phyloP scores from a whole-genome alignment of 148 eudicot species.

The Silene uniflora region DNA sequence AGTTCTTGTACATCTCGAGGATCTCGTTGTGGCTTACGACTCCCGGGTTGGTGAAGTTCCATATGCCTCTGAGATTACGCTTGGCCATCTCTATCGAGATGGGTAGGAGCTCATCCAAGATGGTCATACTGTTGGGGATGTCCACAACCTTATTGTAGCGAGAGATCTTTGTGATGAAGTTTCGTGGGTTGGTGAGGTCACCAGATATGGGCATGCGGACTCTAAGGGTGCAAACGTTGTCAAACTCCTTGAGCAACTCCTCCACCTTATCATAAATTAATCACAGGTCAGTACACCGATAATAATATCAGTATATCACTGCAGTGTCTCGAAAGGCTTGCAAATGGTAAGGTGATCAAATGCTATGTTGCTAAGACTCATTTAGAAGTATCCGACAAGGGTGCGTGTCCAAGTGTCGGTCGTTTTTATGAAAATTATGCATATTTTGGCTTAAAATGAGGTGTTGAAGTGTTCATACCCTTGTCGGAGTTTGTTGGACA shows the following conservation, averaged over 20 bases:
- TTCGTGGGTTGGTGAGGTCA: slow-evolving; percentile 41
- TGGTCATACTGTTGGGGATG: slow-evolving; percentile 46
- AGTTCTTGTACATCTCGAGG: slow-evolving; percentile 48
- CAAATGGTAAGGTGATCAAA: too few relatives aligned
- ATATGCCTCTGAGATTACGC: slow-evolving; percentile 39
- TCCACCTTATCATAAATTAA: slow-evolving; percentile 29
- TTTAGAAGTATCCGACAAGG: too few relatives aligned
- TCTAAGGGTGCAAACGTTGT: slow-evolving; percentile 85
- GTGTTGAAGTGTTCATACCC: too few relatives aligned
- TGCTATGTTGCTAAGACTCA: too few relatives aligned
- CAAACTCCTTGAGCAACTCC: slow-evolving; percentile 55
- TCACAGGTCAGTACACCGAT: neutral
- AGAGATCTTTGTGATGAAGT: slow-evolving; percentile 43
- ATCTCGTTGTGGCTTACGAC: slow-evolving; percentile 48
- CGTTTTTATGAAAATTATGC: too few relatives aligned
- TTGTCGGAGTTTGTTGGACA: too few relatives aligned
- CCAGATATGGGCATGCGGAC: slow-evolving; percentile 90
- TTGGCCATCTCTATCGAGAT: slow-evolving; percentile 49
- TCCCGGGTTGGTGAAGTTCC: slow-evolving; percentile 48
- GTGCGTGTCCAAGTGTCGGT: too few relatives aligned
- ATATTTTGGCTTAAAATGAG: too few relatives aligned
- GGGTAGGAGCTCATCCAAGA: slow-evolving; percentile 44
- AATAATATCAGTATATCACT: too few relatives aligned
- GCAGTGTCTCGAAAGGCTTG: too few relatives aligned
- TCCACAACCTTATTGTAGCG: slow-evolving; percentile 39